Percentiles rank a stretch among this genome's conserved stretches.
These are phyloP conservation scores for Boletus rubescentipes DNA, from an alignment of 768 basidiomycete species.

Conservation along the genomic window DNA sequence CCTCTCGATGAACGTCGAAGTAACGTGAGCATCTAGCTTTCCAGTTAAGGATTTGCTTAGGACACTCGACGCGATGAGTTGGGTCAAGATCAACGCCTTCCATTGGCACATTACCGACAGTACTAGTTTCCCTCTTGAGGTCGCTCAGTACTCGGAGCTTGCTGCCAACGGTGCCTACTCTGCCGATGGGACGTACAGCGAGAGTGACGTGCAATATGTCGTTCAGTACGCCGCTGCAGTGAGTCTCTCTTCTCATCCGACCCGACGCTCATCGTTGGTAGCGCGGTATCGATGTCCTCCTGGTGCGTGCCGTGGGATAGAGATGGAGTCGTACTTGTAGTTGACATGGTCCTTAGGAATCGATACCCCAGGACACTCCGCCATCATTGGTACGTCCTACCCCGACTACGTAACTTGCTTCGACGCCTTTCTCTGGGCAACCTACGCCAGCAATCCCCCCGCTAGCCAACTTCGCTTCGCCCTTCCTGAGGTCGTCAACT, in stretches of 20 bases:
- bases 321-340: too few species aligned
- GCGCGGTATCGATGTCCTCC: conserved; percentile 72
- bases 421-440: conserved; percentile 53
- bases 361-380: conserved; percentile 83
- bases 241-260: conserved; percentile 26
- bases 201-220: conserved; percentile 56
- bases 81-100: conserved; percentile 51
- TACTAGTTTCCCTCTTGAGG: conserved; percentile 74
- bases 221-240: conserved; percentile 70
- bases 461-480: conserved; percentile 81
- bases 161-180: conserved; percentile 70
- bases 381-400: conserved; percentile 58
- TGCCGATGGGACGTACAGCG: conserved; percentile 48
- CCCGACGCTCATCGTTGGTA: conserved; percentile 18
- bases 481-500: conserved; percentile 55
- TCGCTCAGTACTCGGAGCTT: conserved; percentile 60
- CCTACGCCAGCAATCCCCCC: conserved; percentile 73
- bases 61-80: conserved; percentile 53
- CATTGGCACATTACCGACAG: conserved; percentile 88
- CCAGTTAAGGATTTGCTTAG: conserved; percentile 39
- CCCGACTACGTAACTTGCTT: conserved; percentile 76
- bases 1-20: not conserved
- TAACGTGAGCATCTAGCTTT: conserved; percentile 28
- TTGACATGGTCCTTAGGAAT: conserved; percentile 51
- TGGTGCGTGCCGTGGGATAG: conserved; percentile 32